Base-by-base conservation (phyloP, 2,329 filamentous ascomycete species). In the Hypoxylon rubiginosum region DNA sequence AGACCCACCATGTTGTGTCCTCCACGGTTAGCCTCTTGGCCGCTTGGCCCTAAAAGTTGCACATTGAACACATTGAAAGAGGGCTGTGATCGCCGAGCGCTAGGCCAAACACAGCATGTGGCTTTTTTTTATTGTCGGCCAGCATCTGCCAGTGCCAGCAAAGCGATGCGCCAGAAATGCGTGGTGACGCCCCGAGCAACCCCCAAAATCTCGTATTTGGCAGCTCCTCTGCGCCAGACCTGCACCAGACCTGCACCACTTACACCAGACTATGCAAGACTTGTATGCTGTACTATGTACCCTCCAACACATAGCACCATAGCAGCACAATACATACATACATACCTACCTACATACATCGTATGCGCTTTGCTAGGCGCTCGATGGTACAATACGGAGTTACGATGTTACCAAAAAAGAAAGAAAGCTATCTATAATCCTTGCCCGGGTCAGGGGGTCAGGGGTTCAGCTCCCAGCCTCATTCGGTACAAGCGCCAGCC, bases 381-480 rank as follows among this genome's bases (percentile, higher is more conserved):
- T 68, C 65, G 52, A 68, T 68, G 65, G 60, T 50, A 67, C 41
- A 32, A 36, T 30, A 60, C n/a, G 32, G 9, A 21, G 41, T n/a
- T 51, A 50, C n/a, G 26, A 24, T 21, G 41, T 13, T 17, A n/a
- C n/a, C 56, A 56, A 28, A 30, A 30, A 21, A 53, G 13, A n/a
- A n/a, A n/a, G n/a, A n/a, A n/a, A n/a, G n/a, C n/a, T n/a, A n/a
- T n/a, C n/a, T n/a, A n/a, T n/a, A n/a, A n/a, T n/a, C n/a, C n/a
- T n/a, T n/a, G n/a, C n/a, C n/a, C n/a, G n/a, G n/a, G n/a, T n/a
- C n/a, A n/a, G n/a, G n/a, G n/a, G n/a, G n/a, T 55, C 58, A 67
- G 63, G 60, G 63, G 58, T 65, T 64, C 65, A 70, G 65, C 68
- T 65, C 63, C 55, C 63, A 68, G 66, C 66, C 68, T 67, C 53